Percentiles rank a stretch among this genome's conserved stretches.
These are phyloP conservation scores for Gynandropsis gynandra DNA, from an alignment of 345 rosid genomes.

Conservation along the genomic window DNA sequence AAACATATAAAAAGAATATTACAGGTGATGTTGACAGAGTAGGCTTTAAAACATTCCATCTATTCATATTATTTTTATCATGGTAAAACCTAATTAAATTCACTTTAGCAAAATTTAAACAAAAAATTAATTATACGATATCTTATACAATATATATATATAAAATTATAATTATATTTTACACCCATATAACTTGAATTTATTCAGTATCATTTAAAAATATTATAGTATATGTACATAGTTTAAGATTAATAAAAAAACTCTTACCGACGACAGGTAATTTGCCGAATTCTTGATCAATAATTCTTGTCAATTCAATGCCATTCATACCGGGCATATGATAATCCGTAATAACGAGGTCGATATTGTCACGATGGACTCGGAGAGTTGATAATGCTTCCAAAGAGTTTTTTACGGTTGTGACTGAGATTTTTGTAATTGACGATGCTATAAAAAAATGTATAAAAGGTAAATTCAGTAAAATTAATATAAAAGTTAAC, in stretches of 20 bases:
- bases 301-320: conserved; percentile 35
- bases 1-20: background rate
- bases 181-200: background rate
- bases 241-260: background rate
- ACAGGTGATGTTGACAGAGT: background rate
- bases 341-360: conserved; percentile 60
- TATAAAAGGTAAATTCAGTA: conserved; percentile 2
- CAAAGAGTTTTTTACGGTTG: conserved; percentile 28
- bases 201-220: background rate
- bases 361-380: conserved; percentile 22
- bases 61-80: no score
- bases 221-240: background rate
- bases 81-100: no score
- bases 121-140: no score
- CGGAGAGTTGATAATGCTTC: conserved; percentile 51
- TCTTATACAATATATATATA: background rate
- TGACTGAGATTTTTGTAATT: conserved; percentile 27
- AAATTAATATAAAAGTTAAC: background rate
- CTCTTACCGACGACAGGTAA: conserved; percentile 59
- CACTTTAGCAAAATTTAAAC: no score
- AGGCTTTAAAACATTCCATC: background rate
- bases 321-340: conserved; percentile 76
- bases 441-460: background rate
- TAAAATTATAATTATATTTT: background rate
- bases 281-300: conserved; percentile 36